These are phyloP conservation scores for Trametes maxima DNA, from an alignment of 768 basidiomycete species.

Conservation along the genomic window DNA sequence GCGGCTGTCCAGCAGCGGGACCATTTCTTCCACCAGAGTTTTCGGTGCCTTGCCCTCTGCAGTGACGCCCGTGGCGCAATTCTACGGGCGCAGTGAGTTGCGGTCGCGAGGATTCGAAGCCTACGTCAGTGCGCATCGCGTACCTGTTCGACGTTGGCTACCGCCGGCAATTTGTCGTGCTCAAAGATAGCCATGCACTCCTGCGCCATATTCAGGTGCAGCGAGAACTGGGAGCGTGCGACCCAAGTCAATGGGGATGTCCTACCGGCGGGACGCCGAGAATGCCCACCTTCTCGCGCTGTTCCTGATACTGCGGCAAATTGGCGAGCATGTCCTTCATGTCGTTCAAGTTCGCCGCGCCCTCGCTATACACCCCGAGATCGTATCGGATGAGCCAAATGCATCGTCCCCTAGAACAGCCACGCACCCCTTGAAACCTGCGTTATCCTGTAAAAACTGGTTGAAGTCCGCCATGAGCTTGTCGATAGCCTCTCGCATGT, in stretches of 20 bases:
- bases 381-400: neutral
- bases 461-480: conserved; percentile 97
- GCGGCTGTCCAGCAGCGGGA: conserved; percentile 87
- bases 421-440: conserved; percentile 86
- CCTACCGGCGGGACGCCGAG: neutral
- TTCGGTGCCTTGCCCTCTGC: conserved; percentile 95
- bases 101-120: neutral
- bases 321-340: conserved; percentile 99
- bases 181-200: conserved; percentile 96
- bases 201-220: conserved; percentile 97
- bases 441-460: conserved; percentile 90
- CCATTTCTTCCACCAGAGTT: conserved; percentile 96
- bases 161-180: conserved; percentile 76
- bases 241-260: neutral
- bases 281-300: conserved; percentile 79
- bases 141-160: conserved; percentile 92
- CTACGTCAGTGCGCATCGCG: conserved; percentile 4
- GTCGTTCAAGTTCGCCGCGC: conserved; percentile 88
- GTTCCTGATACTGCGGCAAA: conserved; percentile 92
- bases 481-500: conserved; percentile 98
- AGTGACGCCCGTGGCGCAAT: conserved; percentile 91
- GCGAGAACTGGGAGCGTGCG: conserved; percentile 68
- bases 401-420: neutral
- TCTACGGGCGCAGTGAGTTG: conserved; percentile 46
- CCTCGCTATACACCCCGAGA: conserved; percentile 49